Evolutionary conservation across 2,329 filamentous ascomycete species (phyloP).

Genomic region (Dendryphion nanum): DNA sequence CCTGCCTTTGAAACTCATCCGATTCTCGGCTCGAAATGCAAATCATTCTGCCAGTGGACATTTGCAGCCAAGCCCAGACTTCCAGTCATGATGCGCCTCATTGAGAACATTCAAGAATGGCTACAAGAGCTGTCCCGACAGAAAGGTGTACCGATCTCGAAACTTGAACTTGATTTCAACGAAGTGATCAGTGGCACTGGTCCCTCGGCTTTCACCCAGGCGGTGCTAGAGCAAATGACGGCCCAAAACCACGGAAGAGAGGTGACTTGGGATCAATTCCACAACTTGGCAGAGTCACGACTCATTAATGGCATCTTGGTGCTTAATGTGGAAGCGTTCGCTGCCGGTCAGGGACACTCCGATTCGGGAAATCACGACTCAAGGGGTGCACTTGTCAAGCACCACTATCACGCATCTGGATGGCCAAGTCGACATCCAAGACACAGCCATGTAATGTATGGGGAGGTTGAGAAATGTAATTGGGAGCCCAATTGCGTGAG

Average conservation of each 20-base stretch:
- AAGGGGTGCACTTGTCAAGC: conserved; percentile 65
- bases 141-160: conserved; percentile 58
- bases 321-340: conserved; percentile 69
- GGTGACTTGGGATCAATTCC: conserved; percentile 64
- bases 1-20: conserved; percentile 63
- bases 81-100: conserved; percentile 66
- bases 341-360: conserved; percentile 70
- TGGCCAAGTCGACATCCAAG: conserved; percentile 68
- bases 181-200: conserved; percentile 73
- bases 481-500: conserved; percentile 65
- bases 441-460: conserved; percentile 66
- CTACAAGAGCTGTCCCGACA: conserved; percentile 58
- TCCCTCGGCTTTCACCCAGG: conserved; percentile 67
- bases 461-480: conserved; percentile 69
- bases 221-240: conserved; percentile 65
- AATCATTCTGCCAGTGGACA: conserved; percentile 74
- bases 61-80: conserved; percentile 68
- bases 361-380: conserved; percentile 69
- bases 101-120: conserved; percentile 69
- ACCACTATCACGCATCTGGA: conserved; percentile 72
- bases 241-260: conserved; percentile 40
- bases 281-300: conserved; percentile 65
- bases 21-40: conserved; percentile 65
- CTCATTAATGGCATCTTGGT: conserved; percentile 64
- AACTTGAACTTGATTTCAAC: conserved; percentile 68